phyloP scores from a whole-genome alignment of 1,284 basidiomycete genomes.

The Rhodotorula glutinis region DNA sequence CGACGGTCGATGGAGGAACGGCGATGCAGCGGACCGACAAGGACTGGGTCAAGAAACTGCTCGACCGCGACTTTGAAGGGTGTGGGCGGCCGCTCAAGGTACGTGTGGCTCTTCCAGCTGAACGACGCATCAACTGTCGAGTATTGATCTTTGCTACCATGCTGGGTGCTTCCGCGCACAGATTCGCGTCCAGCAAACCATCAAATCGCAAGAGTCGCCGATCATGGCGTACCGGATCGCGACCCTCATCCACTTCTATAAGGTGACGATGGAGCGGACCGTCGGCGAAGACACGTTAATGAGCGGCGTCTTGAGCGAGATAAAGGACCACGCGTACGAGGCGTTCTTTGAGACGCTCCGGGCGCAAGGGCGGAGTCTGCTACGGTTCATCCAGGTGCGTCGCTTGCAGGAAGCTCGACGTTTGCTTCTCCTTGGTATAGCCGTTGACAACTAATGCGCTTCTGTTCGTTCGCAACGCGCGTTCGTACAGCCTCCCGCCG shows the following conservation, averaged over 20 bases:
- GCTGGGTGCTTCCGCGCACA: too few species aligned
- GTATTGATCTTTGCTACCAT: too few species aligned
- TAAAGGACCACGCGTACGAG: conserved; percentile 73
- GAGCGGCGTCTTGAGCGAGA: conserved; percentile 72
- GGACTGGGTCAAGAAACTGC: conserved; percentile 71
- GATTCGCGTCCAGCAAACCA: conserved; percentile 85
- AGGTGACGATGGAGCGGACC: conserved; percentile 84
- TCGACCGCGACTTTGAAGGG: conserved; percentile 79
- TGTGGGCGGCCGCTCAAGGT: conserved; percentile 83
- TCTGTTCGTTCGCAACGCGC: too few species aligned
- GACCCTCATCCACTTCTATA: conserved; percentile 91
- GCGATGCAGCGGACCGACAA: conserved; percentile 57
- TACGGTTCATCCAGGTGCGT: conserved; percentile 67
- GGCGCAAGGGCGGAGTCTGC: conserved; percentile 69
- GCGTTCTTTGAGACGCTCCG: conserved; percentile 82
- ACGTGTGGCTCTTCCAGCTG: too few species aligned
- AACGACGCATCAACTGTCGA: too few species aligned
- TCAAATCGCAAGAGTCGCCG: conserved; percentile 85
- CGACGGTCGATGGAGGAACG: conserved; percentile 48
- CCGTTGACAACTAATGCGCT: too few species aligned
- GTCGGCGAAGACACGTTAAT: conserved; percentile 77
- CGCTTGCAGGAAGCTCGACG: neutral
- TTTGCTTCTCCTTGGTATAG: too few species aligned
- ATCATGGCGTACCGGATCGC: conserved; percentile 88
- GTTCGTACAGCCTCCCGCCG: conserved; percentile 67